Evolutionary conservation across 1,284 basidiomycete genomes (phyloP).

Genomic region (Chiua sp.): DNA sequence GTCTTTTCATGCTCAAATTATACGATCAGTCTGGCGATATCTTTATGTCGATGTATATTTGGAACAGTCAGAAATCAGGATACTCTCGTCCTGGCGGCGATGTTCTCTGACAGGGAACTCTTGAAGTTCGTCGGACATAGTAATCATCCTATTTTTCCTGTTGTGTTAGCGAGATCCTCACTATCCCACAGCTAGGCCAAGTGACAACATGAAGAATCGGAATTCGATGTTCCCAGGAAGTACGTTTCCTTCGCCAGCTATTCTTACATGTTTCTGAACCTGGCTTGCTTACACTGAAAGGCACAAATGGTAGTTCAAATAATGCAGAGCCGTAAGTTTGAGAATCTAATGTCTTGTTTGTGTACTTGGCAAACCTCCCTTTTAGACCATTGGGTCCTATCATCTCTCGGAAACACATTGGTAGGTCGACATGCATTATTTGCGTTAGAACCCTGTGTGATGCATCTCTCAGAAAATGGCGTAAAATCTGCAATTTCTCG

Average conservation of each 20-base stretch:
- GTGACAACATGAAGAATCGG: background rate
- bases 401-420: background rate
- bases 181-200: background rate
- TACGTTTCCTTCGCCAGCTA: background rate
- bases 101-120: conserved; percentile 83
- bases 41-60: conserved; percentile 77
- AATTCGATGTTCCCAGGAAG: background rate
- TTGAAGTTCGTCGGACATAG: conserved; percentile 77
- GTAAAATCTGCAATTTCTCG: background rate
- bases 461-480: background rate
- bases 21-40: conserved; percentile 45
- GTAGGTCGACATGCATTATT: background rate
- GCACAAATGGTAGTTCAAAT: background rate
- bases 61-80: conserved; percentile 78
- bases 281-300: background rate
- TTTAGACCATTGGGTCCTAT: background rate
- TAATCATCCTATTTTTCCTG: background rate
- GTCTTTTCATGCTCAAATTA: conserved; percentile 46
- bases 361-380: no score
- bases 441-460: background rate
- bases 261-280: background rate
- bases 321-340: background rate
- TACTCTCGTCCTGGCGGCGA: conserved; percentile 85
- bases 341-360: background rate
- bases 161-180: background rate